Evolutionary conservation across 202 grass and related monocot species (phyloP), one percentile per base, ranked within the genome.

Genomic region (Schoenoplectus tabernaemontani): DNA sequence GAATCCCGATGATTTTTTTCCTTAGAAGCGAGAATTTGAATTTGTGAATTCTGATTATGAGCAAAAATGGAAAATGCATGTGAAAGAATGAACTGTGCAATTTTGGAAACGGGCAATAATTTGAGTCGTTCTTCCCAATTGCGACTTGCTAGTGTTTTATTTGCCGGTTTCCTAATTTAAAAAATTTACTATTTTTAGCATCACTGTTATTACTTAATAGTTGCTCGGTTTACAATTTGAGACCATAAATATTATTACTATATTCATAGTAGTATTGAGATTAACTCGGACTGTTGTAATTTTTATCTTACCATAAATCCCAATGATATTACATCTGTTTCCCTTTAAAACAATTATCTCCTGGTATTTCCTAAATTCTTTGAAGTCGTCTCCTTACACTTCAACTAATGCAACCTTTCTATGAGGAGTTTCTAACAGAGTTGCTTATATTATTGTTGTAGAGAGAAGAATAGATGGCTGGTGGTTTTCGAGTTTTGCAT

Each of bases 401-500:
- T 58, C 1, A 57, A 58, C 20, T 24, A 58, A 1, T 58, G 24
- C 0, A 24, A 24, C 56, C 20, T 58, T 33, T 62, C 33, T 10
- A 62, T 62, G 4, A 34, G 28, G 12, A 34, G 28, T 33, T 63
- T 63, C 28, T 34, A n/a, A n/a, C 13, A 34, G 3, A 64, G 5
- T n/a, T 64, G 8, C 3, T 64, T 7, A 63, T 36, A 37, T 7
- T n/a, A 8, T 64, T 64, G 15, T 64, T 64, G 61, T 36, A 37
- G 30, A 36, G 32, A 1, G n/a, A 37, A 36, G 32, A n/a, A 37
- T 37, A 65, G 23, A 82, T 82, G 63, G 63, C 64, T 13, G 92
- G 92, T 2, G 89, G 92, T 42, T 96, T 96, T 79, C 83, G 92
- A 64, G 92, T 96, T 33, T 57, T 96, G 78, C 89, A 96, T 84